Evolutionary conservation across 352 stramenopile genomes (phyloP).

Genomic region (Pythium pyrilobum): DNA sequence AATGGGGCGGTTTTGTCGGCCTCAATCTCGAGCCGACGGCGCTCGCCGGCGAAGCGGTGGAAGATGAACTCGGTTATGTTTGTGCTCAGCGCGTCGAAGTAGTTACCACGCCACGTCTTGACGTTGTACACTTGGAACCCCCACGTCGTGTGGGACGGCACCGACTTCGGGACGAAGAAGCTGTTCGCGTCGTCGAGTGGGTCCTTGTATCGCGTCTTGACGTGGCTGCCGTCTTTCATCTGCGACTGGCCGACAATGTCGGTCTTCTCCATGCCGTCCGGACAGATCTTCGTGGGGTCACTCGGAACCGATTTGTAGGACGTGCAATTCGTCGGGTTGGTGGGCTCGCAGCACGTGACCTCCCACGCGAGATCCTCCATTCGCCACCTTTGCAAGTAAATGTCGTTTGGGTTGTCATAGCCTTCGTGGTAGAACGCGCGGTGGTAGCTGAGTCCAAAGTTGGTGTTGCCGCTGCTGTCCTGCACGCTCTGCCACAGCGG

Average conservation of each 20-base stretch:
- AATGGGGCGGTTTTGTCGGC: slow-evolving; percentile 27
- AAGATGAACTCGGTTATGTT: slow-evolving; percentile 91
- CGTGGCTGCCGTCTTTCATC: slow-evolving; percentile 25
- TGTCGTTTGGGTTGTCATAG: slow-evolving; percentile 97
- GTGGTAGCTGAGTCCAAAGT: slow-evolving; percentile 96
- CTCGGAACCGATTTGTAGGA: slow-evolving; percentile 35
- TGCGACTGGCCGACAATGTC: slow-evolving; percentile 68
- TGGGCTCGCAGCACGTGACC: slow-evolving; percentile 82
- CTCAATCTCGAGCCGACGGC: slow-evolving; percentile 40
- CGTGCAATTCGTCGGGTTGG: slow-evolving; percentile 48
- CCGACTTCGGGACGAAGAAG: slow-evolving; percentile 82
- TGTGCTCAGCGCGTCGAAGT: slow-evolving; percentile 88
- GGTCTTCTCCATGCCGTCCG: slow-evolving; percentile 50
- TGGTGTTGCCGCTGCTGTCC: slow-evolving; percentile 38
- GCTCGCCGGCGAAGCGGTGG: slow-evolving; percentile 55
- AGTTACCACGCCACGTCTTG: slow-evolving; percentile 93
- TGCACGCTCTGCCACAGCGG: slow-evolving; percentile 96
- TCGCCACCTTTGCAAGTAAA: slow-evolving; percentile 94
- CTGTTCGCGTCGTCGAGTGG: slow-evolving; percentile 88
- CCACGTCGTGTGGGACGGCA: slow-evolving; percentile 73
- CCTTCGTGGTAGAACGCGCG: slow-evolving; percentile 90
- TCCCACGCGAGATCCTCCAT: slow-evolving; percentile 93
- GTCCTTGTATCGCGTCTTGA: slow-evolving; percentile 91
- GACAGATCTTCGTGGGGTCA: slow-evolving; percentile 31
- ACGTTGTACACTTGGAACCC: slow-evolving; percentile 82